Percentiles rank a stretch among this genome's conserved stretches.
Conservation (phyloP, 441 rosid genomes). For the Pelargonium cotyledonis region DNA sequence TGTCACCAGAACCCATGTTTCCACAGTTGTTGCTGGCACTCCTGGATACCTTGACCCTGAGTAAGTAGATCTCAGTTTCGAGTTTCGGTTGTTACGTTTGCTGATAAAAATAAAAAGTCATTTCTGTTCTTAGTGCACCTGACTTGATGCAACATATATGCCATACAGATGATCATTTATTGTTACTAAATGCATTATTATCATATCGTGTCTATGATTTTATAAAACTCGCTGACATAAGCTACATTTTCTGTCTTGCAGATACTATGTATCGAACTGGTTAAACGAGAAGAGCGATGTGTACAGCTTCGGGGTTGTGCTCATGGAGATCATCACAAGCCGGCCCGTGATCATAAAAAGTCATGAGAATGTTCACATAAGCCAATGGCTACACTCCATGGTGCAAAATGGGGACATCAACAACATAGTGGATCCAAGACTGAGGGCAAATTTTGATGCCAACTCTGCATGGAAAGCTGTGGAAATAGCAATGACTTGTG, state of each 20-base stretch:
- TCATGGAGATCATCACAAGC: constrained; percentile 12
- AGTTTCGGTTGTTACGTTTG: too few species aligned
- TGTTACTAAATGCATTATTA: too few species aligned
- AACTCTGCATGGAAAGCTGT: constrained; percentile 13
- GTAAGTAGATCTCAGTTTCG: not conserved
- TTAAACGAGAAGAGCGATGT: constrained; percentile 14
- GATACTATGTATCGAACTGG: not conserved
- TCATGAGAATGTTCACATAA: not conserved
- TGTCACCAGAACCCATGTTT: constrained; percentile 3
- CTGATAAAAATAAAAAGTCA: too few species aligned
- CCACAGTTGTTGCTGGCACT: constrained; percentile 10
- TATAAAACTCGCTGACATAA: too few species aligned
- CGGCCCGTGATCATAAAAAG: not conserved
- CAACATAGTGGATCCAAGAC: constrained; percentile 5
- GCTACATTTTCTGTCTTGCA: not conserved
- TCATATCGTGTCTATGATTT: too few species aligned
- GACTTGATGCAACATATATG: too few species aligned
- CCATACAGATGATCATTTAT: too few species aligned
- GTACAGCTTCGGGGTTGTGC: constrained; percentile 13
- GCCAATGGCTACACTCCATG: not conserved
- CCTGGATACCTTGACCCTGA: constrained; percentile 13
- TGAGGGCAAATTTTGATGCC: not conserved
- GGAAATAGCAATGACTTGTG: constrained; percentile 16
- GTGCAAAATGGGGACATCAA: constrained; percentile 9
- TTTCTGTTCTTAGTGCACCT: not conserved